Evolutionary conservation across 495 filamentous ascomycete species (phyloP), one percentile per base, ranked within the genome.

Genomic region (Mycothermus thermophilus): DNA sequence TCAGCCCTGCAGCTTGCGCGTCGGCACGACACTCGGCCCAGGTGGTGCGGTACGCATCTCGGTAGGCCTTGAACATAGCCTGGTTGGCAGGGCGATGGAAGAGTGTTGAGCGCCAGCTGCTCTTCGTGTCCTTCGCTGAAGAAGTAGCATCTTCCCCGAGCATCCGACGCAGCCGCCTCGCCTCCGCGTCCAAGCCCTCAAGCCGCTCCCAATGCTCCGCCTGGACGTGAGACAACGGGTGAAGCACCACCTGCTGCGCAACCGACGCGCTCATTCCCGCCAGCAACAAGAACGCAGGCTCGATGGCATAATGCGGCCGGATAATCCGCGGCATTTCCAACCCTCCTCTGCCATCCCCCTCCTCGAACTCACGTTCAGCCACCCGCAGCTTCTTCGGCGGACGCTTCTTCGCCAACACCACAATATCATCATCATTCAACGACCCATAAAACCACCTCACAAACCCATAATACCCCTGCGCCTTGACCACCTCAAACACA

Each of bases 401-500:
- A 14, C 57, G 44, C 50, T 53, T 62, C 31, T 40, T 50, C 8
- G 56, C 57, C 1, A 72, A 44, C 22, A 59, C 49, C 27, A 63
- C 42, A 15, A 68, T 42, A 19, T 54, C 47, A 21, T 63, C 58
- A 30, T 59, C 57, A 31, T 58, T 58, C 16, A 73, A 42, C 21
- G 66, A 66, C 8, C 81, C 77, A 46, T 93, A 94, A 44, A 79
- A 84, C 59, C 71, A 73, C 14, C 72, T 75, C 21, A 92, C 63
- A 48, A 84, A 94, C 11, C 59, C 66, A 55, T 90, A 90, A 58
- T 86, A 93, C 8, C 65, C 66, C 52, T 93, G 86, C 7, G 79
- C 77, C 52, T 94, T 93, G 44, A 92, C 60, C 33, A 74, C 86
- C 57, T 94, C 86, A 44, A 94, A 94, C 1, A 71, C 72, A 21